These are phyloP conservation scores for Nitzschia sp. DNA, from an alignment of 108 stramenopile species.

Conservation along the genomic window DNA sequence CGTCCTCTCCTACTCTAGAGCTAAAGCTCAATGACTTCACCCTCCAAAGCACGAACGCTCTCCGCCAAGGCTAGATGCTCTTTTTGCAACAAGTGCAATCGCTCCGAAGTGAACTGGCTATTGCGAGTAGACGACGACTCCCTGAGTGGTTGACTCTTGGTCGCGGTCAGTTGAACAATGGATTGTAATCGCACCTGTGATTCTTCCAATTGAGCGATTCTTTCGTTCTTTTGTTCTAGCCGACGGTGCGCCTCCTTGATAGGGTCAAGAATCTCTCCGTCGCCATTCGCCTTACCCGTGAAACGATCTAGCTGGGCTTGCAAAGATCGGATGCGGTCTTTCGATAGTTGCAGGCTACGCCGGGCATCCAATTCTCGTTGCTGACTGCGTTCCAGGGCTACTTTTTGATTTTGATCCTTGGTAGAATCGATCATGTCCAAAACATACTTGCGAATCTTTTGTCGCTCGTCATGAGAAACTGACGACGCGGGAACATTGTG, in stretches of 20 bases:
- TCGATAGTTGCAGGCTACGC: not conserved
- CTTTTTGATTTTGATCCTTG: not conserved
- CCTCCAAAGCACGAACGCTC: not conserved
- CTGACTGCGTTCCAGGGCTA: not conserved
- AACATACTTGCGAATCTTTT: not conserved
- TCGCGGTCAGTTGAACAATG: slow-evolving; percentile 4
- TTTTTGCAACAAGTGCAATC: not conserved
- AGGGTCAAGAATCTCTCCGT: not conserved
- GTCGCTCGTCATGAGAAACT: not conserved
- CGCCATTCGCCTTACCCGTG: not conserved
- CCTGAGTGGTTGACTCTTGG: slow-evolving; percentile 5
- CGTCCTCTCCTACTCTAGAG: no score
- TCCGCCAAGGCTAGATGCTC: slow-evolving; percentile 4
- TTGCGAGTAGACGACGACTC: not conserved
- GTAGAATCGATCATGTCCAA: not conserved
- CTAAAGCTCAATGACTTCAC: not conserved
- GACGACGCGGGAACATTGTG: not conserved
- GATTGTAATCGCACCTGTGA: slow-evolving; percentile 8
- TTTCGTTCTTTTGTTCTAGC: not conserved
- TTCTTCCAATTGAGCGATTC: slow-evolving; percentile 12
- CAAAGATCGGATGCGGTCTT: slow-evolving; percentile 4
- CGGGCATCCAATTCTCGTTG: not conserved
- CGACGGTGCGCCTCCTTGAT: not conserved
- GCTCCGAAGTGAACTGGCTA: not conserved
- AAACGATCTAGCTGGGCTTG: not conserved